These are phyloP conservation scores for Ceratobasidium theobromae DNA, from an alignment of 1,284 basidiomycete genomes.

Conservation along the genomic window DNA sequence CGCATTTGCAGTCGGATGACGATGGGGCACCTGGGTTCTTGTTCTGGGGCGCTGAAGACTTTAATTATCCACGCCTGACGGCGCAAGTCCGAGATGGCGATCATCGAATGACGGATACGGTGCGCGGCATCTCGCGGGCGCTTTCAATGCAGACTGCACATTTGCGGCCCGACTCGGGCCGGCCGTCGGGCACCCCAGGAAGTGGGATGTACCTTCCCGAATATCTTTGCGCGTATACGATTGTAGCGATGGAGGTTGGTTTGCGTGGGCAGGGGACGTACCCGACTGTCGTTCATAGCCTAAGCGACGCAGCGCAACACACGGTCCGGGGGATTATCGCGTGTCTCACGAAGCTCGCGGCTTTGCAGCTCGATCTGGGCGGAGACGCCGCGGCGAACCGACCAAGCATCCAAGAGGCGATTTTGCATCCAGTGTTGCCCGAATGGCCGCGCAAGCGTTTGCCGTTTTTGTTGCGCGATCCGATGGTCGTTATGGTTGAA, in stretches of 20 bases:
- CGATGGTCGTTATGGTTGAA: constrained; percentile 84
- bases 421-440: constrained; percentile 83
- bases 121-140: constrained; percentile 67
- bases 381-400: constrained; percentile 61
- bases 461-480: constrained; percentile 81
- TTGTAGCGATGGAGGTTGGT: constrained; percentile 78
- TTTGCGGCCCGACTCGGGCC: constrained; percentile 71
- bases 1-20: constrained; percentile 59
- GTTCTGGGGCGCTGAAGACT: constrained; percentile 79
- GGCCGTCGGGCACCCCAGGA: constrained; percentile 68
- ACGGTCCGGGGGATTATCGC: constrained; percentile 70
- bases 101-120: constrained; percentile 74
- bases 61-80: constrained; percentile 59
- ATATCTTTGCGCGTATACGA: constrained; percentile 86
- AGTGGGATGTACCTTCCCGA: constrained; percentile 85
- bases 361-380: constrained; percentile 66
- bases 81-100: constrained; percentile 55
- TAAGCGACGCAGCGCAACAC: constrained; percentile 62
- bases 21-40: constrained; percentile 80
- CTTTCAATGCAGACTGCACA: constrained; percentile 74
- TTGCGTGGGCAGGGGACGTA: constrained; percentile 62
- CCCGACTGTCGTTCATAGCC: constrained; percentile 63
- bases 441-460: constrained; percentile 79
- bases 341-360: constrained; percentile 67
- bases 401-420: constrained; percentile 64